Percentiles rank a stretch among this genome's conserved stretches.
phyloP scores from a whole-genome alignment of 768 basidiomycete genomes.

The Trametes cingulata region DNA sequence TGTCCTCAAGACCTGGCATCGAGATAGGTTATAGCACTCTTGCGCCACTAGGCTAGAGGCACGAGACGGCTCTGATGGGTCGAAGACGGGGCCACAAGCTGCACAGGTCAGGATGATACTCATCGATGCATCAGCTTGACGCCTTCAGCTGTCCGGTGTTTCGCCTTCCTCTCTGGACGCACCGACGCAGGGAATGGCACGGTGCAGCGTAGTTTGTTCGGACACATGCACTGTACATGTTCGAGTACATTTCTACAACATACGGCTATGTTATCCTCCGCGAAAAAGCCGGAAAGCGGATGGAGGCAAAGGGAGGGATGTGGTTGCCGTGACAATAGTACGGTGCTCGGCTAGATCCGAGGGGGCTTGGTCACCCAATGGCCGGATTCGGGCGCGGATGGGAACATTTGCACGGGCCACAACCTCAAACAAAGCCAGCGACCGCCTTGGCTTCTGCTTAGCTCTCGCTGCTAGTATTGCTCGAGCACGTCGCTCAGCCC shows the following conservation, averaged over 20 bases:
- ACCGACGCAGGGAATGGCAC: background rate
- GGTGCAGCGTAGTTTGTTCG: background rate
- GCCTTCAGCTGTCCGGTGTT: background rate
- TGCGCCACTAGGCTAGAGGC: background rate
- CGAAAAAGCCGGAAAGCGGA: background rate
- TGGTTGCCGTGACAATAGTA: conserved; percentile 24
- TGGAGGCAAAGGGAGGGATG: background rate
- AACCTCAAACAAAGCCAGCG: conserved; percentile 15
- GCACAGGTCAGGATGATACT: conserved; percentile 3
- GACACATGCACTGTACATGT: background rate
- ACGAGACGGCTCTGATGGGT: background rate
- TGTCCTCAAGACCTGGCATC: background rate
- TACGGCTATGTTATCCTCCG: background rate
- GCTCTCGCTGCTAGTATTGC: background rate
- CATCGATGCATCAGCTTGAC: conserved; percentile 5
- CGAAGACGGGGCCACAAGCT: background rate
- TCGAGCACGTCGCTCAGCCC: background rate
- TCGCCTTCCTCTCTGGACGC: background rate
- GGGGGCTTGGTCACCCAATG: conserved; percentile 6
- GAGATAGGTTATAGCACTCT: background rate
- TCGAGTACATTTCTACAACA: background rate
- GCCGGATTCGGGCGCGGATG: background rate
- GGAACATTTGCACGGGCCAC: conserved; percentile 14
- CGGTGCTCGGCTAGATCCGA: conserved; percentile 22
- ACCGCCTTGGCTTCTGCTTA: background rate